These are phyloP conservation scores for Daldinia caldariorum DNA, from an alignment of 495 filamentous ascomycete genomes.

Conservation along the genomic window DNA sequence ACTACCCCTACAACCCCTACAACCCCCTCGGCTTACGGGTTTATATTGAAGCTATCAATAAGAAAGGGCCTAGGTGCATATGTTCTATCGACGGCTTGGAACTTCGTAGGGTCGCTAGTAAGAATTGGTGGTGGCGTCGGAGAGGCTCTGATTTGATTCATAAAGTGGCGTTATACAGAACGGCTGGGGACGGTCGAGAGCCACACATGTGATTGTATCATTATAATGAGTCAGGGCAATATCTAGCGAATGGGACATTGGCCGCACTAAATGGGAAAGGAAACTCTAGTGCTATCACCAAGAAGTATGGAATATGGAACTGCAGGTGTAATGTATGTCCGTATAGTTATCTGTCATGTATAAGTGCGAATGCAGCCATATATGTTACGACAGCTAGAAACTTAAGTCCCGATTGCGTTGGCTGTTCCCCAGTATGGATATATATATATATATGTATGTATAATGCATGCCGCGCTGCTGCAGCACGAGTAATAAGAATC, in stretches of 20 bases:
- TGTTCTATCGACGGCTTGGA: not conserved
- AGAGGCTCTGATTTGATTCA: slow-evolving; percentile 38
- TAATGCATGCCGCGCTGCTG: slow-evolving; percentile 29
- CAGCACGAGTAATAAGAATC: slow-evolving; percentile 36
- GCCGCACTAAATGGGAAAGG: slow-evolving; percentile 15
- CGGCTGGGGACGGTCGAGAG: slow-evolving; percentile 13
- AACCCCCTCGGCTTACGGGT: slow-evolving; percentile 7
- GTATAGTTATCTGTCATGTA: not conserved
- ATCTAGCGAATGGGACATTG: slow-evolving; percentile 41
- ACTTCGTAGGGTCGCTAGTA: slow-evolving; percentile 7
- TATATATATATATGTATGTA: slow-evolving; percentile 22
- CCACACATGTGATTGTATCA: slow-evolving; percentile 34
- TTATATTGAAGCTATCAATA: slow-evolving; percentile 13
- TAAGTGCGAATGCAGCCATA: too few relatives aligned
- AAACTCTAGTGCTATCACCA: slow-evolving; percentile 8
- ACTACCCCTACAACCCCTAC: too few relatives aligned
- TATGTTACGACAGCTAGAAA: slow-evolving; percentile 34
- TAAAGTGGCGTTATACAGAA: slow-evolving; percentile 25
- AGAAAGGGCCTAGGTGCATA: slow-evolving; percentile 10
- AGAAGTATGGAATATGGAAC: too few relatives aligned
- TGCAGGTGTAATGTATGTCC: not conserved
- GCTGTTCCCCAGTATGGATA: slow-evolving; percentile 25
- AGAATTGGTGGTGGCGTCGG: slow-evolving; percentile 25
- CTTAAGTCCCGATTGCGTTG: slow-evolving; percentile 49
- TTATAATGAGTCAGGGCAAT: slow-evolving; percentile 40